These are phyloP conservation scores for Xylariaceae sp. DNA, from an alignment of 2,329 filamentous ascomycete genomes.

Conservation along the genomic window DNA sequence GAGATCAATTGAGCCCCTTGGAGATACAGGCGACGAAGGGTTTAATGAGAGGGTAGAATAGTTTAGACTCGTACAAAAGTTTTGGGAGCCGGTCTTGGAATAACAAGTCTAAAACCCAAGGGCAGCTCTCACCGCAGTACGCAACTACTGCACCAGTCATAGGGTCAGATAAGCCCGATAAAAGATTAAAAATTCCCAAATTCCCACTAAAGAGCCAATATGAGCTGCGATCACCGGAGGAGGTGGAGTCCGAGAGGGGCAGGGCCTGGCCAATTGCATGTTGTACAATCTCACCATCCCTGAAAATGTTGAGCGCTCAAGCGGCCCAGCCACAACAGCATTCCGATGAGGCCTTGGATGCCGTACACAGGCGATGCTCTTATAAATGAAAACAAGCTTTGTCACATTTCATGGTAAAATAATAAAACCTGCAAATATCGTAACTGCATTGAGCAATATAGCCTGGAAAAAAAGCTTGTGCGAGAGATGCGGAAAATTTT, in stretches of 20 bases:
- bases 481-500: too few relatives aligned
- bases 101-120: conserved; percentile 2
- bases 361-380: neutral
- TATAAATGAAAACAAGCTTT: too few relatives aligned
- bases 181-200: conserved; percentile 18
- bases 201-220: conserved; percentile 13
- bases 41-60: neutral
- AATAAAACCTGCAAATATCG: too few relatives aligned
- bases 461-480: too few relatives aligned
- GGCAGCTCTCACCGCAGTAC: conserved; percentile 10
- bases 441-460: too few relatives aligned
- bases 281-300: conserved; percentile 10
- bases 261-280: conserved; percentile 8
- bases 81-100: conserved; percentile 1
- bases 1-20: conserved; percentile 39
- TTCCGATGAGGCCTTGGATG: too few relatives aligned
- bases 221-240: conserved; percentile 27
- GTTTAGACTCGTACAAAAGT: conserved; percentile 1
- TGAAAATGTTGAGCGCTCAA: conserved; percentile 6
- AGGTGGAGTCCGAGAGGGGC: conserved; percentile 7
- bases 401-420: too few relatives aligned
- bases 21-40: conserved; percentile 14
- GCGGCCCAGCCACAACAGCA: too few relatives aligned
- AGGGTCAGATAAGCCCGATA: conserved; percentile 18
- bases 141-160: conserved; percentile 12